Percentiles rank a stretch among this genome's conserved stretches.
phyloP scores from a whole-genome alignment of 768 basidiomycete genomes.

The Boletales sp. region DNA sequence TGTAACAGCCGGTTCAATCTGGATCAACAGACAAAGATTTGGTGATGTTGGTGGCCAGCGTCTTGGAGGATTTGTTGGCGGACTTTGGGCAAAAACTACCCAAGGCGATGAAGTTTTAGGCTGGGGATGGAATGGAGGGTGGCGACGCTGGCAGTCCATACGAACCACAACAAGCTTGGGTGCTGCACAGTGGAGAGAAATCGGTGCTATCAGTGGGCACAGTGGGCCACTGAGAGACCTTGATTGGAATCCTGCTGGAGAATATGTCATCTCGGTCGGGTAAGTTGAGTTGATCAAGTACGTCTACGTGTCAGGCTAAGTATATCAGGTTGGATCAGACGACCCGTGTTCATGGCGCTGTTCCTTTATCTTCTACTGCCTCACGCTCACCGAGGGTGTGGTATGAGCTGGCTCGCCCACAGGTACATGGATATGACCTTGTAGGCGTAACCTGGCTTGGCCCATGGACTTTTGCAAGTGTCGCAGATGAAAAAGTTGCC shows the following conservation, averaged over 20 bases:
- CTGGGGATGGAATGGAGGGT: slow-evolving; percentile 94
- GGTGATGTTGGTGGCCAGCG: slow-evolving; percentile 93
- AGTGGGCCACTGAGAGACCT: slow-evolving; percentile 74
- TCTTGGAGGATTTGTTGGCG: slow-evolving; percentile 90
- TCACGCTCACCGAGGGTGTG: slow-evolving; percentile 39
- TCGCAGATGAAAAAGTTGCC: slow-evolving; percentile 95
- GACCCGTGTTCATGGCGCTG: slow-evolving; percentile 77
- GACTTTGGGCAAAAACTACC: slow-evolving; percentile 61
- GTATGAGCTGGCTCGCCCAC: slow-evolving; percentile 90
- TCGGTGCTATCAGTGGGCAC: slow-evolving; percentile 84
- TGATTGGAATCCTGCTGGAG: slow-evolving; percentile 83
- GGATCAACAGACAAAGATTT: slow-evolving; percentile 89
- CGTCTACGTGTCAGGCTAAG: not conserved
- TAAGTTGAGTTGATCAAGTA: slow-evolving; percentile 32
- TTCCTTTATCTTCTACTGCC: slow-evolving; percentile 20
- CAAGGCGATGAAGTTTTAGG: slow-evolving; percentile 63
- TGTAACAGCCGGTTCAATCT: slow-evolving; percentile 56
- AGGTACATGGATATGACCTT: slow-evolving; percentile 95
- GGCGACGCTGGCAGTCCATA: slow-evolving; percentile 76
- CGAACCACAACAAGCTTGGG: slow-evolving; percentile 15
- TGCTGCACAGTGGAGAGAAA: slow-evolving; percentile 65
- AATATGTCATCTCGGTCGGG: slow-evolving; percentile 85
- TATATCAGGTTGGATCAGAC: slow-evolving; percentile 80
- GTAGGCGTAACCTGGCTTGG: slow-evolving; percentile 75
- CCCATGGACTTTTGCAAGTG: slow-evolving; percentile 77